Conservation (phyloP, 2,329 filamentous ascomycete genomes). For the Tolypocladium nubicola region DNA sequence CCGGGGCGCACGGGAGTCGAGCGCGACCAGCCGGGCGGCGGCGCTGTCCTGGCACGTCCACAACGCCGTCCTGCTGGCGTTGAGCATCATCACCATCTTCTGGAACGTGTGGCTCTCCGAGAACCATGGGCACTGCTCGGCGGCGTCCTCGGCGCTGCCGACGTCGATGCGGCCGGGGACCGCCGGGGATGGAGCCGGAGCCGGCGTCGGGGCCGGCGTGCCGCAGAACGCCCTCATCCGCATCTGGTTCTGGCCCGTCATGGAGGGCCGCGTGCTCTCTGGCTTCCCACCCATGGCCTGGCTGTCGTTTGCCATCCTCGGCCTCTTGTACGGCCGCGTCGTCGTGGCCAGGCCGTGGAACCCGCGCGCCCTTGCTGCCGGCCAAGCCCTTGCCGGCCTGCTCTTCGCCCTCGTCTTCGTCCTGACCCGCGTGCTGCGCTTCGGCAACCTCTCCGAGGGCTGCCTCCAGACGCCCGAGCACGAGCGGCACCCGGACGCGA, state of each 20-base stretch:
- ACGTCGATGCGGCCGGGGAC: neutral
- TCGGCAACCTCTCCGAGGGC: slow-evolving; percentile 33
- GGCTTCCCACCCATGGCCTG: slow-evolving; percentile 34
- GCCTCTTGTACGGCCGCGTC: slow-evolving; percentile 31
- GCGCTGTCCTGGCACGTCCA: slow-evolving; percentile 28
- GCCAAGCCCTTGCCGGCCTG: slow-evolving; percentile 17
- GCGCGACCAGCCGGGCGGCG: slow-evolving; percentile 2
- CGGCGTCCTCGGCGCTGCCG: neutral
- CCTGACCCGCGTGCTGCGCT: slow-evolving; percentile 26
- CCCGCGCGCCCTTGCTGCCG: slow-evolving; percentile 11
- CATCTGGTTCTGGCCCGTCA: slow-evolving; percentile 30
- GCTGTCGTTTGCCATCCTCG: slow-evolving; percentile 34
- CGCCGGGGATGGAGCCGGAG: neutral
- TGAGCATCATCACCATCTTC: slow-evolving; percentile 27
- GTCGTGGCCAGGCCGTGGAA: slow-evolving; percentile 20
- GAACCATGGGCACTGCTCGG: slow-evolving; percentile 24
- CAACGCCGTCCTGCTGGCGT: slow-evolving; percentile 22
- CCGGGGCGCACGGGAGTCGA: neutral
- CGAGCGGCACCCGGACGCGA: slow-evolving; percentile 13
- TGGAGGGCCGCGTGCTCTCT: slow-evolving; percentile 20
- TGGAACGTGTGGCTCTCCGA: slow-evolving; percentile 37
- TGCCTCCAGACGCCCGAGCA: slow-evolving; percentile 31
- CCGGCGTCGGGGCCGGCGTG: neutral
- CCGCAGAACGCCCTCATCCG: slow-evolving; percentile 15
- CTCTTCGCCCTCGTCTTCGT: slow-evolving; percentile 27